These are phyloP conservation scores for Aspergillus amoenus DNA, from an alignment of 2,329 filamentous ascomycete species.

Conservation along the genomic window DNA sequence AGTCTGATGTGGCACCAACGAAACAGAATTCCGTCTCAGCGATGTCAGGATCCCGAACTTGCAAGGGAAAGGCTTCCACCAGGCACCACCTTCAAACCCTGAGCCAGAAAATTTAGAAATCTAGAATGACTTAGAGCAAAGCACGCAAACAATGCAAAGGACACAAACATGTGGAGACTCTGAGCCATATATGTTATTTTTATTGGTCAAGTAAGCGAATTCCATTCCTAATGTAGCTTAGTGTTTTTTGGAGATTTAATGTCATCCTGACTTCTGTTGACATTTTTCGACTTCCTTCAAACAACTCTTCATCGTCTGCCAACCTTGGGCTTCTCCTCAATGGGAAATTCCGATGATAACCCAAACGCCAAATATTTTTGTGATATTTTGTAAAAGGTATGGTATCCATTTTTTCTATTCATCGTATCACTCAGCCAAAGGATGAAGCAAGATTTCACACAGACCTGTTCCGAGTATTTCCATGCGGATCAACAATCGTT, in stretches of 20 bases:
- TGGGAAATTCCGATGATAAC: background rate
- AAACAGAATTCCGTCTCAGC: background rate
- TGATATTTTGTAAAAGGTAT: background rate
- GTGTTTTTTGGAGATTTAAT: background rate
- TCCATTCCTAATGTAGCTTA: constrained; percentile 30
- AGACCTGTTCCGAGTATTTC: constrained; percentile 67
- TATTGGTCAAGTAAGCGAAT: constrained; percentile 22
- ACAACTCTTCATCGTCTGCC: constrained; percentile 7
- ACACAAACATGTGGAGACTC: constrained; percentile 12
- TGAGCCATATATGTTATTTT: background rate
- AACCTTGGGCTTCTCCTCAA: background rate
- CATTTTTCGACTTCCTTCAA: background rate
- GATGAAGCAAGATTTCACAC: constrained; percentile 59
- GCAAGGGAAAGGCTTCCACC: background rate
- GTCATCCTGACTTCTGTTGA: background rate
- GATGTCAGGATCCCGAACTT: background rate
- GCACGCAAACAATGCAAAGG: constrained; percentile 12
- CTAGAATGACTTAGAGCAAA: constrained; percentile 17
- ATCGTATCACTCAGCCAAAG: constrained; percentile 31
- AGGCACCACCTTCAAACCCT: background rate
- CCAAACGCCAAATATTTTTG: background rate
- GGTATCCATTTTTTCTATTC: background rate
- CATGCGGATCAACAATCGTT: constrained; percentile 49
- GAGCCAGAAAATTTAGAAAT: constrained; percentile 13
- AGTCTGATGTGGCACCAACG: background rate